phyloP scores from a whole-genome alignment of 1,284 basidiomycete genomes.

The Agaricales sp. region DNA sequence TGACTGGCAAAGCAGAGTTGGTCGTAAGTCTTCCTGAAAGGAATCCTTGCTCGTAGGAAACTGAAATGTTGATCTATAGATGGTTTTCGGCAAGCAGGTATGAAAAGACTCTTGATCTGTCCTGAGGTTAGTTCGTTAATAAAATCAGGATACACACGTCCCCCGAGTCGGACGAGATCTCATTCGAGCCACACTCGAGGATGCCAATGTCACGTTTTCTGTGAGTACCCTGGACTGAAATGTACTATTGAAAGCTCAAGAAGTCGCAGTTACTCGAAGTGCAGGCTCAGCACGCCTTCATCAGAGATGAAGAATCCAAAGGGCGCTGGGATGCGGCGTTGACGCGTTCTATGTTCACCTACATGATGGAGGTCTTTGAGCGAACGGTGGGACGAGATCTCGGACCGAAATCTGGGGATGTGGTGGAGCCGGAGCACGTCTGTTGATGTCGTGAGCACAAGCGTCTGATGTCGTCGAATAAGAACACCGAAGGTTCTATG shows the following conservation, averaged over 20 bases:
- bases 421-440: constrained; percentile 60
- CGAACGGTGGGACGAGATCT: constrained; percentile 77
- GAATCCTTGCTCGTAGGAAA: not conserved
- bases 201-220: constrained; percentile 59
- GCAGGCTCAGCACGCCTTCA: constrained; percentile 91
- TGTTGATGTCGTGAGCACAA: constrained; percentile 34
- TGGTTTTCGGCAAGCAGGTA: constrained; percentile 92
- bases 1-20: constrained; percentile 72
- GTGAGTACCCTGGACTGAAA: constrained; percentile 29
- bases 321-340: constrained; percentile 91
- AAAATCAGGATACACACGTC: constrained; percentile 72
- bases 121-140: constrained; percentile 21
- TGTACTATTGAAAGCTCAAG: constrained; percentile 3
- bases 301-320: constrained; percentile 84
- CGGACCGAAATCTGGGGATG: constrained; percentile 45
- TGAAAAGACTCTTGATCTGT: constrained; percentile 9
- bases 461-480: no score
- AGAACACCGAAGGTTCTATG: no score
- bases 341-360: constrained; percentile 68
- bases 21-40: constrained; percentile 39
- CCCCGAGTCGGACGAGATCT: constrained; percentile 76
- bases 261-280: constrained; percentile 73
- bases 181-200: constrained; percentile 74
- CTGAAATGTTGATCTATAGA: constrained; percentile 28
- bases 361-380: constrained; percentile 92